A percentile compares a stretch with the other conserved stretches of the same genome.
These are phyloP conservation scores for Sonneratia caseolaris DNA, from an alignment of 345 rosid species.

Conservation along the genomic window DNA sequence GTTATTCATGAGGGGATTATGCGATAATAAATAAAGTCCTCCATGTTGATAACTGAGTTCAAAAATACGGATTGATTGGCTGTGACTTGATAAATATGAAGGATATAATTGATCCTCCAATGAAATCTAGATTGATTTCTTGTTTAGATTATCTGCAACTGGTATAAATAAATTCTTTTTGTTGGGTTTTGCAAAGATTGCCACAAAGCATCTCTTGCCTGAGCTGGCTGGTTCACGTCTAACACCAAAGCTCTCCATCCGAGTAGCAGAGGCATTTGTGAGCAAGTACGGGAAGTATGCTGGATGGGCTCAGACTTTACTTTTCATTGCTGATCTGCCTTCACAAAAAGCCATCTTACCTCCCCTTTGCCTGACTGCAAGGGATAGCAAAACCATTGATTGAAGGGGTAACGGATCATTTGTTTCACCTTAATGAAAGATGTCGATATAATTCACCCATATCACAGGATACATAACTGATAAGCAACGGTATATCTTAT, in stretches of 20 bases:
- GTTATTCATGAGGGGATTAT: not conserved
- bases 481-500: too few species aligned
- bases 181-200: slow-evolving; percentile 47
- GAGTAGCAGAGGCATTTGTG: slow-evolving; percentile 92
- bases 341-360: slow-evolving; percentile 65
- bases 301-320: slow-evolving; percentile 94
- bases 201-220: slow-evolving; percentile 65
- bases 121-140: not conserved
- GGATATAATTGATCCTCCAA: not conserved
- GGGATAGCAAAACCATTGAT: slow-evolving; percentile 24
- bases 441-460: too few species aligned
- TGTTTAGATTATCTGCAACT: not conserved
- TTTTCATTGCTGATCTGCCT: slow-evolving; percentile 84
- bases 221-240: slow-evolving; percentile 74
- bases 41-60: not conserved
- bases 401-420: not conserved
- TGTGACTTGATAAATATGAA: not conserved
- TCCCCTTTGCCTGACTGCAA: slow-evolving; percentile 22
- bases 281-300: slow-evolving; percentile 83
- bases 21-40: too few species aligned
- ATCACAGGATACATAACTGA: too few species aligned
- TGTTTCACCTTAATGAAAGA: too few species aligned
- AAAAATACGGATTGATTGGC: not conserved
- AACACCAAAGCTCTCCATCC: slow-evolving; percentile 52
- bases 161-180: not conserved